Percentiles rank a stretch among this genome's conserved stretches.
These are phyloP conservation scores for Ogataea salicorniae DNA, from an alignment of 805 yeast species.

Conservation along the genomic window DNA sequence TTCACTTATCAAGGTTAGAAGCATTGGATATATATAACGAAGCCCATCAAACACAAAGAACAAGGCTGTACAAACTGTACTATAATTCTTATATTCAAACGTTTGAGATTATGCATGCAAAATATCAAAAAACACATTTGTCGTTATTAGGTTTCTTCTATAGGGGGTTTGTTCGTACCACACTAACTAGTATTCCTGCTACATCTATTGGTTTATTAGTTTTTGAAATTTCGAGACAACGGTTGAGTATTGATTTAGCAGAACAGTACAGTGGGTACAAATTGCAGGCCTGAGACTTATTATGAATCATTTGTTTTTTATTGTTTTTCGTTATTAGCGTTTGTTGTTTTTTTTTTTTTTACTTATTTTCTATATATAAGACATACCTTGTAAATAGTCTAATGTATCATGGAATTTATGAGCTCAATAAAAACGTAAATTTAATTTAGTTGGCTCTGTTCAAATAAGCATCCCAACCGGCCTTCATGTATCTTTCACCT, in stretches of 20 bases:
- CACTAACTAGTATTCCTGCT: constrained; percentile 77
- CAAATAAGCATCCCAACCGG: constrained; percentile 92
- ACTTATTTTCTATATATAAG: background rate
- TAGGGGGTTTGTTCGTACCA: constrained; percentile 69
- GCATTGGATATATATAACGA: constrained; percentile 63
- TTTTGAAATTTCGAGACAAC: constrained; percentile 69
- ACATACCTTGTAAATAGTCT: background rate
- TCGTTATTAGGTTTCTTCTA: constrained; percentile 66
- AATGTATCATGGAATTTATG: background rate
- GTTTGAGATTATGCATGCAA: constrained; percentile 49
- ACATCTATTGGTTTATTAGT: constrained; percentile 82
- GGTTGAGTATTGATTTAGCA: constrained; percentile 26
- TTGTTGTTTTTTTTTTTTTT: background rate
- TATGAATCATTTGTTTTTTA: background rate
- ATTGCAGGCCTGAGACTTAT: background rate
- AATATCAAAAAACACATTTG: constrained; percentile 48
- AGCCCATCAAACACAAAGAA: constrained; percentile 20
- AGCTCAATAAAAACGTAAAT: background rate
- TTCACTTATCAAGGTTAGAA: constrained; percentile 76
- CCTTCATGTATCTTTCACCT: constrained; percentile 82
- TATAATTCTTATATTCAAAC: constrained; percentile 77
- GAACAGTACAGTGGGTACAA: constrained; percentile 5
- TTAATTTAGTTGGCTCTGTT: constrained; percentile 25
- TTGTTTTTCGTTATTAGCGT: background rate
- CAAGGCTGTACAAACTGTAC: constrained; percentile 45